Evolutionary conservation across 2,329 filamentous ascomycete genomes (phyloP), one percentile per base, ranked within the genome.

Genomic region (Penicillium brasilianum): DNA sequence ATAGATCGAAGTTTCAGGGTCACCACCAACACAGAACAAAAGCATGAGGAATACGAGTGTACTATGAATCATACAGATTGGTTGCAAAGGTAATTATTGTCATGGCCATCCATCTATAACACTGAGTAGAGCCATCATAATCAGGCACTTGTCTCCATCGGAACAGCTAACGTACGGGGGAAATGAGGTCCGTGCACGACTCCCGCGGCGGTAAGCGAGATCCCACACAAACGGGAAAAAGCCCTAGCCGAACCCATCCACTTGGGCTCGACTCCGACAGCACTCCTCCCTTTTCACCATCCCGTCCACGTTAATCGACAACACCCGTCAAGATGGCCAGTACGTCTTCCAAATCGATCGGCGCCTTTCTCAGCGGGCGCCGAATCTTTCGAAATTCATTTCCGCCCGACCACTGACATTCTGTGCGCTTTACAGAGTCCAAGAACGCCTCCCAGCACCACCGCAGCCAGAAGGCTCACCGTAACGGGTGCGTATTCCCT

Each of bases 391-490:
- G 49, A 54, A 41, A 46, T 32, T 36, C 22, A 13, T 20, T 54
- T 43, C 14, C 20, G 36, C 52, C 56, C 58, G 49, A 66, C 68
- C 59, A 61, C 73, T 76, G 67, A 76, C 69, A 57, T 66, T 58
- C 57, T 61, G 55, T 72, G 55, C 65, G 60, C 65, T 62, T 37
- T 62, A 61, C 81, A 97, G 93, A 98, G 88, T 98, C 95, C 78
- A 98, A 98, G 93, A 98, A 98, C 90, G 96, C 92, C 85, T 97
- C 94, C 78, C 94, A 98, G 88, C 93, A 97, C 87, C 97, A 97
- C 86, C 91, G 95, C 89, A 88, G 88, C 82, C 91, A 91, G 87
- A 99, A 99, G 91, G 93, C 93, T 85, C 95, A 99, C 90, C 90
- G 90, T 81, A 99, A 99, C 88, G 95, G 95, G 94, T 97, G 90